Base-by-base conservation (phyloP, 495 filamentous ascomycete genomes). In the Xylaria grammica region DNA sequence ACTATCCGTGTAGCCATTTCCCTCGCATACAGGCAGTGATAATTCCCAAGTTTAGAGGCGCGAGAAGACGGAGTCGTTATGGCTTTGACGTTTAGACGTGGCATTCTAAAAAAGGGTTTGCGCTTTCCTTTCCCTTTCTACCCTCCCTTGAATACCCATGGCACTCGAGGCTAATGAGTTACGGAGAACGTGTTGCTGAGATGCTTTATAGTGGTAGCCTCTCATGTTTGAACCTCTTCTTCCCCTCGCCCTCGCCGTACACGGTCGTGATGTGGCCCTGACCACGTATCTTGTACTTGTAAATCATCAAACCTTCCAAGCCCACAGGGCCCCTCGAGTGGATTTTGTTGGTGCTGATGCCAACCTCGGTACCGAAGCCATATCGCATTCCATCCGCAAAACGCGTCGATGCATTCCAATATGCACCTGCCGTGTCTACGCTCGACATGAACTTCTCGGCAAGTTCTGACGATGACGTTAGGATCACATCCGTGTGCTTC, bases 281-380 rank as follows among this genome's bases (percentile, higher is more conserved):
- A 10, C 96, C 95, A 50, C 86, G 78, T 40, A 99, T 82, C 74
- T 92, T 82, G 82, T 97, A 99, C 81, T 97, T 96, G 72, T 99
- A 97, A 62, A 98, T 97, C 78, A 92, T 96, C 75, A 99, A 77
- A 0, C 95, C 95, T 72, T 98, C 94, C 48, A 99, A 77, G 17
- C 95, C 95, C 13, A 99, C 95, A 0, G 95, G 95, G 1, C 95
- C 95, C 40, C 95, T 83, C 8, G 92, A 90, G 71, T 99, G 95
- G 57, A 99, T 97, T 79, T 98, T 99, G 78, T 98, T 99, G 48
- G 95, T 99, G 77, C 91, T 96, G 74, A 99, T 97, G 42, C 95
- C 95, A 2, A 99, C 95, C 76, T 99, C 95, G 0, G 95, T 97
- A 34, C 95, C 95, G 79, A 99, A 98, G 2, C 95, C 95, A 75